Evolutionary conservation across 2,329 filamentous ascomycete genomes (phyloP), one percentile per base, ranked within the genome.

Genomic region (Cytospora chrysosperma): DNA sequence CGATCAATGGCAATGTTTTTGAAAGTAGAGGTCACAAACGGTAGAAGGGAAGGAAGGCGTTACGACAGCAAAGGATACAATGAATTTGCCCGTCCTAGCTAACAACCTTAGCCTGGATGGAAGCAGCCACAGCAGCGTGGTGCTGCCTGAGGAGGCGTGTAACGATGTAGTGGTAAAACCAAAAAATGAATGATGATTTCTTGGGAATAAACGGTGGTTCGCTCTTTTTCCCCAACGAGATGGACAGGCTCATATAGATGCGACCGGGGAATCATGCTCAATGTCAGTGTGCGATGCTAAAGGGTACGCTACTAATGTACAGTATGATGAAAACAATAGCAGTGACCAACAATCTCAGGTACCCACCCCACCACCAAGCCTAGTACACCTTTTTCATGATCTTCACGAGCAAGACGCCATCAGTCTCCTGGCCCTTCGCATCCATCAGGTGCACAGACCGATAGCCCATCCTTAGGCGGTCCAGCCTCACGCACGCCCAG

Each of bases 401-500:
- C 74, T 87, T 88, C 32, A 97, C 85, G 64, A 98, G 76, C 57
- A 98, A 71, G 17, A 87, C 81, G 0, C 91, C 92, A 26, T 85
- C 82, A 3, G 85, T 89, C 62, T 85, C 75, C 32, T 81, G 78
- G 0, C 92, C 92, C 66, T 87, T 82, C 28, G 81, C 79, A 72
- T 96, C 88, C 67, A 90, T 81, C 63, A 98, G 77, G 70, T 88
- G 89, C 62, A 98, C 80, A 68, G 97, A 87, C 13, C 93, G 82
- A 69, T 91, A 90, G 0, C 95, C 94, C 37, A 84, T 78, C 65
- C 86, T 86, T 64, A 97, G 75, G 9, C 93, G 84, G 76, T 97
- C 93, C 26, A 98, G 84, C 47, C 93, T 84, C 69, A 96, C 88
- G 72, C 93, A 97, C 1, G 91, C 88, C 95, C 95, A 98, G 3